Conservation (phyloP, 495 filamentous ascomycete genomes). For the Aspergillus avenaceus region DNA sequence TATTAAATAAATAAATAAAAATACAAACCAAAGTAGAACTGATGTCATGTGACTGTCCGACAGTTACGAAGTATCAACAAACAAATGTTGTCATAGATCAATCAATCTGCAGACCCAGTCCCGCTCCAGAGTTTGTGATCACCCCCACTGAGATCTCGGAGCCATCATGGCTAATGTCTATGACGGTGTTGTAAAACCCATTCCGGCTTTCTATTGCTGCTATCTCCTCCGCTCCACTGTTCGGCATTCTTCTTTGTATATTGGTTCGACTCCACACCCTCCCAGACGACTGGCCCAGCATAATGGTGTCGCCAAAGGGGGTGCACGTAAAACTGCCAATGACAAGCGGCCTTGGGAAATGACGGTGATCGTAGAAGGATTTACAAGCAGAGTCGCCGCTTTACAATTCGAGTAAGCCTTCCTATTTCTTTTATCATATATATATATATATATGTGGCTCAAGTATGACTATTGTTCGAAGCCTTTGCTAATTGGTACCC, state of each 20-base stretch:
- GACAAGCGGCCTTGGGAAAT: slow-evolving; percentile 89
- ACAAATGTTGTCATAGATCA: not conserved
- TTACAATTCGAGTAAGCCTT: slow-evolving; percentile 86
- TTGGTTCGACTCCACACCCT: slow-evolving; percentile 90
- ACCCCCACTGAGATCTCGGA: not conserved
- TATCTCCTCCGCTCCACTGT: slow-evolving; percentile 86
- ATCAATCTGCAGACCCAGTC: too few relatives aligned
- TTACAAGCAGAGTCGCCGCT: slow-evolving; percentile 79
- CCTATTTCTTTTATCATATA: not conserved
- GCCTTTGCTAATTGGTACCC: not conserved
- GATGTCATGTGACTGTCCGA: not conserved
- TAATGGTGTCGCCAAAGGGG: slow-evolving; percentile 76
- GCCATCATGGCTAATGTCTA: slow-evolving; percentile 4
- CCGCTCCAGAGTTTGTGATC: not conserved
- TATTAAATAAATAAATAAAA: not conserved
- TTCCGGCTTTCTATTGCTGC: slow-evolving; percentile 71
- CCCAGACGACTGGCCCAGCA: slow-evolving; percentile 78
- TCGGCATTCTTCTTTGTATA: slow-evolving; percentile 62
- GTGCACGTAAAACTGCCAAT: slow-evolving; percentile 70
- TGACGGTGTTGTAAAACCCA: slow-evolving; percentile 38
- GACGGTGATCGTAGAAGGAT: slow-evolving; percentile 81
- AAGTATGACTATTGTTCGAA: not conserved
- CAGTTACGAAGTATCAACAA: not conserved
- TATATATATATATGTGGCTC: too few relatives aligned
- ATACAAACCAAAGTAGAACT: not conserved